A percentile compares a stretch with the other conserved stretches of the same genome.
These are phyloP conservation scores for Erysimum pusillum DNA, from an alignment of 441 rosid genomes.

Conservation along the genomic window DNA sequence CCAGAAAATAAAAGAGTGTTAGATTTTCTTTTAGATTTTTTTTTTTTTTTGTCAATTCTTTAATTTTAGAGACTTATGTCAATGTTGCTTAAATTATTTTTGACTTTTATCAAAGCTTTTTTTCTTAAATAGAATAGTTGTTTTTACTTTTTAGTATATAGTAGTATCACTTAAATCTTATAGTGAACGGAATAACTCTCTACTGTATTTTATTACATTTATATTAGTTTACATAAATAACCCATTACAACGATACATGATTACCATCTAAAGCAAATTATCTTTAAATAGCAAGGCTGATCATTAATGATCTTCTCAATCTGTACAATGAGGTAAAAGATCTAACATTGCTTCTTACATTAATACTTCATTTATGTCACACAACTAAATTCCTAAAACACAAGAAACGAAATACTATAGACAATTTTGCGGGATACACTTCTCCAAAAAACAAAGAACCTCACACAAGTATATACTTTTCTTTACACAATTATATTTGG, in stretches of 20 bases:
- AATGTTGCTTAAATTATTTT: too few relatives aligned
- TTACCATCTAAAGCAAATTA: conserved; percentile 3
- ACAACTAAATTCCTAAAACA: conserved; percentile 7
- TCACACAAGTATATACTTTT: background rate
- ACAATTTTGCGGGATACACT: background rate
- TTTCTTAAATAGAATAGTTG: too few relatives aligned
- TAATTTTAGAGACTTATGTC: too few relatives aligned
- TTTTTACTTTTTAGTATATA: too few relatives aligned
- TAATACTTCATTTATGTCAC: conserved; percentile 21
- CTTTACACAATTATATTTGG: background rate
- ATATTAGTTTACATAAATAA: background rate
- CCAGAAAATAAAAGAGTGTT: too few relatives aligned
- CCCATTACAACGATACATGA: background rate
- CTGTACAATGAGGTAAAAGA: background rate
- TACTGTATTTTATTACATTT: too few relatives aligned
- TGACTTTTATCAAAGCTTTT: too few relatives aligned
- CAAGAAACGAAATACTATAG: background rate
- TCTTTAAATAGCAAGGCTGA: conserved; percentile 2
- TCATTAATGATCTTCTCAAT: conserved; percentile 27
- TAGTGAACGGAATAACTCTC: too few relatives aligned
- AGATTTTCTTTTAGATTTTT: too few relatives aligned
- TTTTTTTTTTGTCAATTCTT: too few relatives aligned
- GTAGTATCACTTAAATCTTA: too few relatives aligned
- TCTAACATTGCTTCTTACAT: conserved; percentile 3
- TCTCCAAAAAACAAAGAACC: background rate